Evolutionary conservation across 2,329 filamentous ascomycete genomes (phyloP).

Genomic region (Escovopsis sp.): DNA sequence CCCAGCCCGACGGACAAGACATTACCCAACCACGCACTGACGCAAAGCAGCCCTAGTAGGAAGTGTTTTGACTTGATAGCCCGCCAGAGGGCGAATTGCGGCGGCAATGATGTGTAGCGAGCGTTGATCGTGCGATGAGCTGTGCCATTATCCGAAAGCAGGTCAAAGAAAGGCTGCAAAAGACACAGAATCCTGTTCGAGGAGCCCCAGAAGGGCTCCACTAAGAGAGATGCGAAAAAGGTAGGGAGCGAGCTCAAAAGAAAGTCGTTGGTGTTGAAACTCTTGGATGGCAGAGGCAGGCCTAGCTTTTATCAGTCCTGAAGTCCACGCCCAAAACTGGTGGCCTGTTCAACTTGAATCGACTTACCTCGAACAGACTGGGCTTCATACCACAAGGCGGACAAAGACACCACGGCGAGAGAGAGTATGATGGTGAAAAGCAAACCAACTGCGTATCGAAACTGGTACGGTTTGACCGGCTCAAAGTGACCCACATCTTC

Average conservation of each 20-base stretch:
- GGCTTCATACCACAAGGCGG: no score
- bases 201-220: conserved; percentile 43
- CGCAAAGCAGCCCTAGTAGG: conserved; percentile 30
- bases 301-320: background rate
- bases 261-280: conserved; percentile 21
- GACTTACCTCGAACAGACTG: no score
- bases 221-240: conserved; percentile 31
- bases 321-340: no score
- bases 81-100: conserved; percentile 33
- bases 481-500: no score
- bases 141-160: conserved; percentile 23
- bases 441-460: no score
- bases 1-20: conserved; percentile 36
- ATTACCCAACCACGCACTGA: conserved; percentile 34
- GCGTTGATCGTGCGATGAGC: conserved; percentile 25
- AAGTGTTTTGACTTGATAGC: conserved; percentile 31
- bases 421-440: no score
- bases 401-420: no score
- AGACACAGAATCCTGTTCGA: conserved; percentile 38
- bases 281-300: conserved; percentile 13
- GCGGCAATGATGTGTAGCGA: conserved; percentile 39
- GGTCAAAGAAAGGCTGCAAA: conserved; percentile 37
- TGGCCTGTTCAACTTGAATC: no score
- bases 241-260: conserved; percentile 39
- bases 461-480: no score